Evolutionary conservation across 257 asterid genomes (phyloP).

Genomic region (Solanum etuberosum): DNA sequence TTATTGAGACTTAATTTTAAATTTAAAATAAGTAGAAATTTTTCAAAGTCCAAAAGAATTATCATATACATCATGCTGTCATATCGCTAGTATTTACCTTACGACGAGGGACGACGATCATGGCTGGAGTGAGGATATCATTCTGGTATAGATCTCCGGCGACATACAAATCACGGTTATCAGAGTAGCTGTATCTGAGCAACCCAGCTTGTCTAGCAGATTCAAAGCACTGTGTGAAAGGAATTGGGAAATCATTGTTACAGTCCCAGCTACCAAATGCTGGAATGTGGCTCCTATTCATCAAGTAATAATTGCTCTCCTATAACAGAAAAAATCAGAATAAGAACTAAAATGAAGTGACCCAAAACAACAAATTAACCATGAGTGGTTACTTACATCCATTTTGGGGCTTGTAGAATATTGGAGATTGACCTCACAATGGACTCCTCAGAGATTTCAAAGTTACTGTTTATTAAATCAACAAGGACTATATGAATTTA

Average conservation of each 20-base stretch:
- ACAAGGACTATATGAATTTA: background rate
- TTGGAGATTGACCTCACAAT: background rate
- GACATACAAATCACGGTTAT: slow-evolving; percentile 62
- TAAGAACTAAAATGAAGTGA: background rate
- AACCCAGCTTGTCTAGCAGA: slow-evolving; percentile 42
- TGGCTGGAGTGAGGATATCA: slow-evolving; percentile 53
- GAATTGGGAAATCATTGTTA: slow-evolving; percentile 34
- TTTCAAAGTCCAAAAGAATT: too few relatives aligned
- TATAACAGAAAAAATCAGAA: background rate
- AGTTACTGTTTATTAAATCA: background rate
- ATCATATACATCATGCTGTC: too few relatives aligned
- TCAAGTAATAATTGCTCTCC: background rate
- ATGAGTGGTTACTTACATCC: background rate
- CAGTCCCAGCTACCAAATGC: slow-evolving; percentile 92
- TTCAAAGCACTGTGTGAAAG: slow-evolving; percentile 73
- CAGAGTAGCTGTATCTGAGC: slow-evolving; percentile 34
- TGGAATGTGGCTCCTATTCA: slow-evolving; percentile 48
- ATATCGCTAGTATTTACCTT: background rate
- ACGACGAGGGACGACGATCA: slow-evolving; percentile 69
- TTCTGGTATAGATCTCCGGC: slow-evolving; percentile 68
- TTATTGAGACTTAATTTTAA: background rate
- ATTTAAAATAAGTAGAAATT: too few relatives aligned
- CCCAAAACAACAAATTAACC: background rate
- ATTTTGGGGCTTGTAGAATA: background rate
- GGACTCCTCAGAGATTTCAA: background rate